Conservation (phyloP, 176 grass and related monocot species). For the Bothriochloa decipiens region DNA sequence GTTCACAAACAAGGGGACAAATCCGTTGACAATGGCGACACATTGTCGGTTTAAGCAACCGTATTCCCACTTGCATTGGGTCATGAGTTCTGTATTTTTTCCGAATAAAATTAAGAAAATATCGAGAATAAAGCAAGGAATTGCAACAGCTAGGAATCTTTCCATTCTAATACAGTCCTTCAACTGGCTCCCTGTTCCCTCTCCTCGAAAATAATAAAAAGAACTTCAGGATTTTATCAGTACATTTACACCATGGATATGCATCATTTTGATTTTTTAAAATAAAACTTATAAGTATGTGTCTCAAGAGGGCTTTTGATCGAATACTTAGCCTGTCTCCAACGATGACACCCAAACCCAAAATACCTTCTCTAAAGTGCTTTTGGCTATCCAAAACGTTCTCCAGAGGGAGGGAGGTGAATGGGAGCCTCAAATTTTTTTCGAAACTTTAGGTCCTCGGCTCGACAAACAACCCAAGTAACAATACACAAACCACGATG, state of each 20-base stretch:
- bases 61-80: not conserved
- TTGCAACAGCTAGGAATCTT: not conserved
- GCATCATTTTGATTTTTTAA: not conserved
- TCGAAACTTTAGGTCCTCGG: too few relatives aligned
- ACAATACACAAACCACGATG: too few relatives aligned
- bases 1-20: constrained; percentile 15
- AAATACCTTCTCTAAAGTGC: too few relatives aligned
- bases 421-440: too few relatives aligned
- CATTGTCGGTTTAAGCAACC: not conserved
- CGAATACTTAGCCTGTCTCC: too few relatives aligned
- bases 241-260: not conserved
- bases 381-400: too few relatives aligned
- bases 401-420: too few relatives aligned
- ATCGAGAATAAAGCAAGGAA: not conserved
- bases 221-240: too few relatives aligned
- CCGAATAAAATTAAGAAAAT: not conserved
- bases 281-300: not conserved
- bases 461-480: too few relatives aligned
- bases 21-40: constrained; percentile 12
- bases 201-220: too few relatives aligned
- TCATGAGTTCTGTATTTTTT: not conserved
- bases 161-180: not conserved
- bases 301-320: too few relatives aligned
- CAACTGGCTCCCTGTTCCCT: not conserved
- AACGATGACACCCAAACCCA: too few relatives aligned